Evolutionary conservation across 805 yeast species (phyloP).

Genomic region (Kodamaea lidongshanica): DNA sequence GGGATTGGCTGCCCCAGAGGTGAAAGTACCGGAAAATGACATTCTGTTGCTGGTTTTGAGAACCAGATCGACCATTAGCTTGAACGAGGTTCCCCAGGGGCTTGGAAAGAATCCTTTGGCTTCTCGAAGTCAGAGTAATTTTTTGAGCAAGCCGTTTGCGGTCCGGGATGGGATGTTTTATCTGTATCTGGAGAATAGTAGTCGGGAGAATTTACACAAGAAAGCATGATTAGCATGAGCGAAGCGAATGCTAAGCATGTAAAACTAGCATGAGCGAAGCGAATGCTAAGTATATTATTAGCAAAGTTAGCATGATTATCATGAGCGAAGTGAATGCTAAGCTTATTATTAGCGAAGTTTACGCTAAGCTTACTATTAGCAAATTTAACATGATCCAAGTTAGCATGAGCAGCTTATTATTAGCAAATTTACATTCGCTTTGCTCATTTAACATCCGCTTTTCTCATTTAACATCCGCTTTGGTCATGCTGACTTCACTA

Average conservation of each 20-base stretch:
- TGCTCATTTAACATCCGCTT: too few species aligned
- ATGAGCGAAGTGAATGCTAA: constrained; percentile 1
- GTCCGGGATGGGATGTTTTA: constrained; percentile 13
- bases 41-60: constrained; percentile 23
- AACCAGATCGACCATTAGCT: constrained; percentile 32
- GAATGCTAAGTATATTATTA: too few species aligned
- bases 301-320: constrained; percentile 10
- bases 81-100: constrained; percentile 13
- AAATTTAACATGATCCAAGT: constrained; percentile 11
- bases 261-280: too few species aligned
- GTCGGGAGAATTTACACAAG: constrained; percentile 23
- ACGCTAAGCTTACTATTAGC: too few species aligned
- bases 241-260: neutral
- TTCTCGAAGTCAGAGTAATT: constrained; percentile 16
- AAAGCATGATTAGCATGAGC: constrained; percentile 1
- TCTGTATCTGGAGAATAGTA: constrained; percentile 11
- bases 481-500: too few species aligned
- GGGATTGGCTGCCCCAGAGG: constrained; percentile 21
- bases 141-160: constrained; percentile 33
- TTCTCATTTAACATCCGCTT: too few species aligned
- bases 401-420: too few species aligned
- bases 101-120: constrained; percentile 6
- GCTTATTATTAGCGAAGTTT: too few species aligned
- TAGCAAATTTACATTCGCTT: too few species aligned
- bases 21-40: constrained; percentile 6